phyloP scores from a whole-genome alignment of 2,329 filamentous ascomycete species.

The Orbilia quercus region DNA sequence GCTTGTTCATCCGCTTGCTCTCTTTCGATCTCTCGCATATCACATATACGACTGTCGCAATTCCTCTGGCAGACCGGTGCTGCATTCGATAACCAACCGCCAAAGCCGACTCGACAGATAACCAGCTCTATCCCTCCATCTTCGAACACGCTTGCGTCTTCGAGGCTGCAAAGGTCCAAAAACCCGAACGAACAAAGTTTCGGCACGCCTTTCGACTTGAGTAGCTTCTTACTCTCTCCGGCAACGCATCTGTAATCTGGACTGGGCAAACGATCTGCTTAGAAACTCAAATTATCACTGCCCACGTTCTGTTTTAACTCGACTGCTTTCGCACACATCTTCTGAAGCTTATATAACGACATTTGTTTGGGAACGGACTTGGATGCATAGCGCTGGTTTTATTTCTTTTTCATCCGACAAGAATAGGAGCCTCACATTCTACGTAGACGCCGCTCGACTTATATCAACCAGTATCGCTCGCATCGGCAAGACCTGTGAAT shows the following conservation, averaged over 20 bases:
- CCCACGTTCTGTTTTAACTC: conserved; percentile 51
- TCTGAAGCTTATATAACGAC: conserved; percentile 55
- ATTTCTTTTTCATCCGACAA: conserved; percentile 54
- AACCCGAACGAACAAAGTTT: too few relatives aligned
- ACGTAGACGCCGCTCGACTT: conserved; percentile 31
- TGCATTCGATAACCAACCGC: conserved; percentile 16
- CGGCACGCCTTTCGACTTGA: not conserved
- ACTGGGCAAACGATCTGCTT: conserved; percentile 44
- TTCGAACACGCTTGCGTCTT: conserved; percentile 1
- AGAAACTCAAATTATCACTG: conserved; percentile 53
- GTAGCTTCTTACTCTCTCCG: not conserved
- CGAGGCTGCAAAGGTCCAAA: not conserved
- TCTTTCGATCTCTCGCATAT: conserved; percentile 16
- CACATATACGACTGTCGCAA: conserved; percentile 33
- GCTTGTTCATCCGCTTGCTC: conserved; percentile 5
- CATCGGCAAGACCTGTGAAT: not conserved
- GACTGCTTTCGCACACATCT: conserved; percentile 52
- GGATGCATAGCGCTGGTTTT: conserved; percentile 57
- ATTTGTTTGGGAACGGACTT: conserved; percentile 55
- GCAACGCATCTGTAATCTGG: conserved; percentile 25
- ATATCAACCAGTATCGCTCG: conserved; percentile 46
- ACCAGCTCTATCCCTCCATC: conserved; percentile 33
- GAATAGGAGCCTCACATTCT: conserved; percentile 32
- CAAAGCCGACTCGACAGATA: conserved; percentile 15
- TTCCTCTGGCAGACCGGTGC: conserved; percentile 32